These are phyloP conservation scores for Sporothrix protearum DNA, from an alignment of 2,329 filamentous ascomycete genomes.

Conservation along the genomic window DNA sequence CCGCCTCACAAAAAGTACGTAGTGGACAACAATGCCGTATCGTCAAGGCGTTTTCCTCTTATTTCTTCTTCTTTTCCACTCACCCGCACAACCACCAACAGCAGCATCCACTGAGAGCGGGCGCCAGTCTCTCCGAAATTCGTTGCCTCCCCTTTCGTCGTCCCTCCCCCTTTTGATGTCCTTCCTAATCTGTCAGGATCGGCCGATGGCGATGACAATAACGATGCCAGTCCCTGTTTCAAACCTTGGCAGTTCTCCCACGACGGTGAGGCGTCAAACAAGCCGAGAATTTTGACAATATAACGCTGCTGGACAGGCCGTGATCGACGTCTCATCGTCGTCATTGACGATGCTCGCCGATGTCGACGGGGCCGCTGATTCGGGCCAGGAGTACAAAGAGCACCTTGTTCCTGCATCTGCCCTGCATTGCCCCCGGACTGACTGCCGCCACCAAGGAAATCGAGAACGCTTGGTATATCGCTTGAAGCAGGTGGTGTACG, in stretches of 20 bases:
- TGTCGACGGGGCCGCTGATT: too few species aligned
- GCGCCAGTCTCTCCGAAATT: neutral
- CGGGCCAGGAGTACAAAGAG: too few species aligned
- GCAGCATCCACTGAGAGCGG: neutral
- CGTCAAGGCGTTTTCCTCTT: neutral
- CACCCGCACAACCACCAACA: neutral
- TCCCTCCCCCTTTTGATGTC: neutral
- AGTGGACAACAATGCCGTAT: neutral
- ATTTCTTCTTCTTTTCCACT: too few species aligned
- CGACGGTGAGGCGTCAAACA: neutral
- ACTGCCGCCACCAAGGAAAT: neutral
- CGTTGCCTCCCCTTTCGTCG: neutral
- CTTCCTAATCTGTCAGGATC: neutral
- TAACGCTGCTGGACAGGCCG: too few species aligned
- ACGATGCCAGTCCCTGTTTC: neutral
- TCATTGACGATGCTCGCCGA: too few species aligned
- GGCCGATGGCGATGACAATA: neutral
- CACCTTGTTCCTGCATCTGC: neutral
- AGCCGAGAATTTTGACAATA: neutral
- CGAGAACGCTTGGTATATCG: neutral
- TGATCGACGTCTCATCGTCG: too few species aligned
- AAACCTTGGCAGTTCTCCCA: neutral
- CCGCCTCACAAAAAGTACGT: neutral
- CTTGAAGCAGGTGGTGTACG: neutral
- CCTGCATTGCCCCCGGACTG: neutral